phyloP scores from a whole-genome alignment of 371 early-diverging fungal species.

The Apophysomyces elegans region DNA sequence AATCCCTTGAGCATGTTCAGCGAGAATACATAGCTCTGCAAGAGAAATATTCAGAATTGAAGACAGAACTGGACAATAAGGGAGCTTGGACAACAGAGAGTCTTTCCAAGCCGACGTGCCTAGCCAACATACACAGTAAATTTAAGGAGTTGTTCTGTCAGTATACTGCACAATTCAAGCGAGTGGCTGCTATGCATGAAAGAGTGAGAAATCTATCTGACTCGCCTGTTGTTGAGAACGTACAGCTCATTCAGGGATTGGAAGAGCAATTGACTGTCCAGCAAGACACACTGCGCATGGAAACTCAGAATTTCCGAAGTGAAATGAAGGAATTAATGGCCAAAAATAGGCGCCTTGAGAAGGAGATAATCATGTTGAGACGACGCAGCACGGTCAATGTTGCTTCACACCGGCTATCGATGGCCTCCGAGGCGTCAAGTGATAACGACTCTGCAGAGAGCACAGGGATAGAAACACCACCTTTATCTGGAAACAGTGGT shows the following conservation, averaged over 20 bases:
- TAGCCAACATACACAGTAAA: constrained; percentile 1
- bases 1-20: constrained; percentile 13
- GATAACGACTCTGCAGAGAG: constrained; percentile 3
- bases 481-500: background rate
- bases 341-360: background rate
- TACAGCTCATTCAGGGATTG: background rate
- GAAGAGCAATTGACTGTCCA: background rate
- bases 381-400: background rate
- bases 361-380: background rate
- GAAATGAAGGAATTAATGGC: constrained; percentile 6
- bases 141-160: constrained; percentile 5
- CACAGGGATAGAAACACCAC: background rate
- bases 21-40: constrained; percentile 12
- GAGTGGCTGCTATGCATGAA: background rate
- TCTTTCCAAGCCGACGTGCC: background rate
- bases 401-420: background rate
- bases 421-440: background rate
- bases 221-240: background rate
- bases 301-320: constrained; percentile 6
- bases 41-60: constrained; percentile 3
- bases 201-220: background rate
- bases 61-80: background rate
- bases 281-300: background rate
- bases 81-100: background rate
- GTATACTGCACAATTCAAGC: constrained; percentile 3